phyloP scores from a whole-genome alignment of 75 land plant species.

The Azolla pinnata region DNA sequence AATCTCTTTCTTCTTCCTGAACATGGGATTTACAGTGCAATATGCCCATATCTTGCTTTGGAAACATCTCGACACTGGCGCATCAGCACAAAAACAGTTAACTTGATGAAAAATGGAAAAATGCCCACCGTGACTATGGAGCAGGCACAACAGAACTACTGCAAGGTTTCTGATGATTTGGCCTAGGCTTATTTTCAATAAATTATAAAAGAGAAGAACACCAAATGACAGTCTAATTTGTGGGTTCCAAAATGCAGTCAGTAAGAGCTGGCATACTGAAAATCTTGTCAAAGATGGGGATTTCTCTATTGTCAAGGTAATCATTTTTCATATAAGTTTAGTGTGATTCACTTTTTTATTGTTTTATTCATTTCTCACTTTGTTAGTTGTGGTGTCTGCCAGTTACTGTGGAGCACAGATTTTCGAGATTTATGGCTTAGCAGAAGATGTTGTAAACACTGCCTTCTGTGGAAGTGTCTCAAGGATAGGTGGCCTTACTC shows the following conservation, averaged over 20 bases:
- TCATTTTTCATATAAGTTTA: neutral
- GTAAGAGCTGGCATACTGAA: slow-evolving; percentile 83
- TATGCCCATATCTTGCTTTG: slow-evolving; percentile 91
- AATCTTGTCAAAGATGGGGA: slow-evolving; percentile 97
- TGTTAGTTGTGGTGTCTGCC: slow-evolving; percentile 8
- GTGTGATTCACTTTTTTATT: neutral
- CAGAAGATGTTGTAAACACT: slow-evolving; percentile 68
- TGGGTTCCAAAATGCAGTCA: slow-evolving; percentile 37
- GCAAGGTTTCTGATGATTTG: slow-evolving; percentile 51
- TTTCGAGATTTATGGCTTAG: slow-evolving; percentile 93
- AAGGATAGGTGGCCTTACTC: slow-evolving; percentile 69
- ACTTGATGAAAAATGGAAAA: slow-evolving; percentile 87
- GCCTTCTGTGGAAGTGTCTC: slow-evolving; percentile 90
- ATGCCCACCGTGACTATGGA: slow-evolving; percentile 91
- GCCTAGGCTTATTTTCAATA: neutral
- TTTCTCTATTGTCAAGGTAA: slow-evolving; percentile 88
- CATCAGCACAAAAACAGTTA: slow-evolving; percentile 76
- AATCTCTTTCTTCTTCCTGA: neutral
- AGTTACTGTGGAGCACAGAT: slow-evolving; percentile 99
- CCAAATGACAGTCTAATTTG: neutral
- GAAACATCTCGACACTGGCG: slow-evolving; percentile 99
- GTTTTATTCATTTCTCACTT: neutral
- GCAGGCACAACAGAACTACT: slow-evolving; percentile 86
- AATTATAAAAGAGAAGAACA: neutral
- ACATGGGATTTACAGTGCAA: slow-evolving; percentile 52